Conservation (phyloP, 2,329 filamentous ascomycete genomes). For the Alternaria ethzedia region DNA sequence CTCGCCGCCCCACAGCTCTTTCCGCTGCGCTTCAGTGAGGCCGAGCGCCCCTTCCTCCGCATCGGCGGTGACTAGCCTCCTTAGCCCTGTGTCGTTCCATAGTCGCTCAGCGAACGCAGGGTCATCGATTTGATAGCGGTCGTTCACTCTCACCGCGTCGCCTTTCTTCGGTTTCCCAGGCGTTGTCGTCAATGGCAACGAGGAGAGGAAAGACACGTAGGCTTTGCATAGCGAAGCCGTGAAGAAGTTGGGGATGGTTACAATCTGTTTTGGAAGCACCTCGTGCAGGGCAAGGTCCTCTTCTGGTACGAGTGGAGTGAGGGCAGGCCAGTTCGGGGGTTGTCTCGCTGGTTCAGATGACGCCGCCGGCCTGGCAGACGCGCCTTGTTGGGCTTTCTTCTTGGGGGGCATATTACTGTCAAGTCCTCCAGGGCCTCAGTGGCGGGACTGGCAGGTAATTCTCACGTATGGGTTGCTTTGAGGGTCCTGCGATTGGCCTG, state of each 20-base stretch:
- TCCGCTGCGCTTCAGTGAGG: constrained; percentile 41
- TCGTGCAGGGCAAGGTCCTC: constrained; percentile 67
- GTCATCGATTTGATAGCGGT: constrained; percentile 85
- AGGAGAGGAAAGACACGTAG: constrained; percentile 75
- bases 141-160: constrained; percentile 84
- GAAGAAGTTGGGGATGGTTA: constrained; percentile 76
- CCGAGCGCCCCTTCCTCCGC: constrained; percentile 41
- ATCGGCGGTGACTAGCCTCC: constrained; percentile 58
- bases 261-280: constrained; percentile 69
- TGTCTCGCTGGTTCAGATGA: constrained; percentile 8
- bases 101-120: constrained; percentile 73
- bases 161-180: constrained; percentile 79
- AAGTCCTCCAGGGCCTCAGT: background rate
- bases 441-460: background rate
- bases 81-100: constrained; percentile 79
- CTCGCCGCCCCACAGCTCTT: constrained; percentile 74
- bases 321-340: constrained; percentile 71
- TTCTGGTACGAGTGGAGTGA: constrained; percentile 72
- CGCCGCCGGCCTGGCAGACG: constrained; percentile 1
- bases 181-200: constrained; percentile 76
- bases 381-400: constrained; percentile 29
- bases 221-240: constrained; percentile 75
- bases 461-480: background rate
- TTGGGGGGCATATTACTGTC: constrained; percentile 38
- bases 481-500: background rate